Conservation (phyloP, 2,329 filamentous ascomycete species). For the Cercospora sp. region DNA sequence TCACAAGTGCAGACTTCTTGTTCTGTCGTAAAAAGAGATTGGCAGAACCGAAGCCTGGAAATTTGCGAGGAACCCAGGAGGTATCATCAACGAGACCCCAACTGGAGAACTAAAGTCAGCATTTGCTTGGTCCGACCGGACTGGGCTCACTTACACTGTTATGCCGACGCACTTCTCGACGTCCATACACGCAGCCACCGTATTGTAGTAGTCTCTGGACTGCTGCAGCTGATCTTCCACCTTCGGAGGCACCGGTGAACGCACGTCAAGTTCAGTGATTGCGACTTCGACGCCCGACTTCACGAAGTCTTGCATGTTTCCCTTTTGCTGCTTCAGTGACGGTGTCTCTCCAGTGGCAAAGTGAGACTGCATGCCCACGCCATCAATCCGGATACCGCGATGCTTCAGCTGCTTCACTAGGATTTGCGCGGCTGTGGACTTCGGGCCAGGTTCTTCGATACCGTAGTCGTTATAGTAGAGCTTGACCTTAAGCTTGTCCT, state of each 20-base stretch:
- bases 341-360: conserved; percentile 40
- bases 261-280: conserved; percentile 66
- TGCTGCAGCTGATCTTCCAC: conserved; percentile 42
- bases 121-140: neutral
- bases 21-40: conserved; percentile 44
- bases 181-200: conserved; percentile 40
- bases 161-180: conserved; percentile 43
- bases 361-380: conserved; percentile 56
- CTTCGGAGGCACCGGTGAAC: conserved; percentile 35
- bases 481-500: conserved; percentile 26
- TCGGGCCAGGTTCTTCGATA: conserved; percentile 31
- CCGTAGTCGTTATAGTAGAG: conserved; percentile 38
- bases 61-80: conserved; percentile 43
- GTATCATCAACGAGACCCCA: conserved; percentile 53
- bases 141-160: conserved; percentile 40
- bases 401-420: conserved; percentile 31
- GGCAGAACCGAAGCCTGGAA: conserved; percentile 42
- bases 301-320: conserved; percentile 53
- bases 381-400: conserved; percentile 39
- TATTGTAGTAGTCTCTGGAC: conserved; percentile 49
- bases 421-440: conserved; percentile 29
- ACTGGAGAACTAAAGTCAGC: neutral
- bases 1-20: conserved; percentile 43
- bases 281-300: conserved; percentile 59
- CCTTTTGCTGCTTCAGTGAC: conserved; percentile 38